These are phyloP conservation scores for Solanum commersonii DNA, from an alignment of 257 asterid genomes.

Conservation along the genomic window DNA sequence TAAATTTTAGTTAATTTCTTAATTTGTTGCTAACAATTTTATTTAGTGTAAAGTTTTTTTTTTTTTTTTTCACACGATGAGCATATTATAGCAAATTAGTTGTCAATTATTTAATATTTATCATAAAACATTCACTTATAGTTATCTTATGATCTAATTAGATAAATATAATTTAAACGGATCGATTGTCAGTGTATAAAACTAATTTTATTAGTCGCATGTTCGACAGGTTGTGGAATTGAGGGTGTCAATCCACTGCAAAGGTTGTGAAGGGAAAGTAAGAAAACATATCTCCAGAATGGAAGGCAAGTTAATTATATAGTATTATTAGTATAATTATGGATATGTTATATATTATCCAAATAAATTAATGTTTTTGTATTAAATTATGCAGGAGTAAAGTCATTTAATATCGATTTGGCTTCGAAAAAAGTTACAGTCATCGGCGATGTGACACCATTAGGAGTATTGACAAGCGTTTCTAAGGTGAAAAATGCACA, in stretches of 20 bases:
- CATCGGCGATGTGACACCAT: constrained; percentile 60
- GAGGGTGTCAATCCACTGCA: constrained; percentile 93
- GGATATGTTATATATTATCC: not conserved
- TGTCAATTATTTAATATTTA: not conserved
- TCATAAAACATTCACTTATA: not conserved
- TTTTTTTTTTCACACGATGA: not conserved
- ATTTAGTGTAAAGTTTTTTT: not conserved
- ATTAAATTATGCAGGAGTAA: constrained; percentile 50
- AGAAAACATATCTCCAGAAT: constrained; percentile 77
- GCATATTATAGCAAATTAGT: not conserved
- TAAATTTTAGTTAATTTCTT: not conserved
- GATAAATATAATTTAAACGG: not conserved
- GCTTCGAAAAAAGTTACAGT: constrained; percentile 68
- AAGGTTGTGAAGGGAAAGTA: constrained; percentile 87
- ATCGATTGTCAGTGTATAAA: not conserved
- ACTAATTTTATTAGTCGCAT: not conserved
- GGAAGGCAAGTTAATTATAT: constrained; percentile 50
- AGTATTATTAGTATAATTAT: not conserved
- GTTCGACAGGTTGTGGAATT: constrained; percentile 60
- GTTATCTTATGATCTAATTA: not conserved
- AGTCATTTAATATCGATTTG: constrained; percentile 65
- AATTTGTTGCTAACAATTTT: not conserved
- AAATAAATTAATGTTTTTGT: not conserved
- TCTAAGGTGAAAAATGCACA: constrained; percentile 78
- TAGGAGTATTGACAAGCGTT: constrained; percentile 59